phyloP scores from a whole-genome alignment of 1,139 yeast species.

The Hansenula lynferdii region DNA sequence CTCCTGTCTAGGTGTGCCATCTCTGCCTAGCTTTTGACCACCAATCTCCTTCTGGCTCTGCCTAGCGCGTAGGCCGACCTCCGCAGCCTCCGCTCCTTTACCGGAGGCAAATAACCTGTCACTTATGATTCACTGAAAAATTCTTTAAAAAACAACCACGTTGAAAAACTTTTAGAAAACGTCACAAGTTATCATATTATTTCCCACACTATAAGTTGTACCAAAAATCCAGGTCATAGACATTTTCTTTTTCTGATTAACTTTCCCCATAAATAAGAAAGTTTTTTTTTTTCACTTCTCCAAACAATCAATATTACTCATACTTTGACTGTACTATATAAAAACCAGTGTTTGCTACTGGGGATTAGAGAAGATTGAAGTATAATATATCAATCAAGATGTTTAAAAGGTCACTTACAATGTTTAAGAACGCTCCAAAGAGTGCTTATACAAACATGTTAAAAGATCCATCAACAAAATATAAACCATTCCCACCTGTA shows the following conservation, averaged over 20 bases:
- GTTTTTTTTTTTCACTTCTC: no score
- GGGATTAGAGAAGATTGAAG: no score
- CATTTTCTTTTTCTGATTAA: neutral
- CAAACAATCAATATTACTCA: neutral
- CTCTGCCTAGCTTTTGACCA: neutral
- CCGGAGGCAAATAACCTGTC: no score
- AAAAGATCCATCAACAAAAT: conserved; percentile 75
- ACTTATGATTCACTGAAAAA: no score
- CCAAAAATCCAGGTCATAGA: no score
- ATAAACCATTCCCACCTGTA: conserved; percentile 63
- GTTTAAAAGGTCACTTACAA: conserved; percentile 14
- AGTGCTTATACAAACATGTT: conserved; percentile 53
- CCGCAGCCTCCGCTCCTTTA: neutral
- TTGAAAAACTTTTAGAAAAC: no score
- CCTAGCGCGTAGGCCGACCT: no score
- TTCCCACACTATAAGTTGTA: no score
- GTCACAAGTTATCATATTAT: no score
- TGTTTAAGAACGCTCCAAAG: conserved; percentile 40
- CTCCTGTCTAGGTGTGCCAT: no score
- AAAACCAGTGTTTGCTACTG: neutral
- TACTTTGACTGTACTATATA: neutral
- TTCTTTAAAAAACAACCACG: no score
- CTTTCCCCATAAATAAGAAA: neutral
- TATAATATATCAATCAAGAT: conserved; percentile 12
- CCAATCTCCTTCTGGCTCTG: neutral